Base-by-base conservation (phyloP, 2,329 filamentous ascomycete genomes). In the Elsinoe arachidis region DNA sequence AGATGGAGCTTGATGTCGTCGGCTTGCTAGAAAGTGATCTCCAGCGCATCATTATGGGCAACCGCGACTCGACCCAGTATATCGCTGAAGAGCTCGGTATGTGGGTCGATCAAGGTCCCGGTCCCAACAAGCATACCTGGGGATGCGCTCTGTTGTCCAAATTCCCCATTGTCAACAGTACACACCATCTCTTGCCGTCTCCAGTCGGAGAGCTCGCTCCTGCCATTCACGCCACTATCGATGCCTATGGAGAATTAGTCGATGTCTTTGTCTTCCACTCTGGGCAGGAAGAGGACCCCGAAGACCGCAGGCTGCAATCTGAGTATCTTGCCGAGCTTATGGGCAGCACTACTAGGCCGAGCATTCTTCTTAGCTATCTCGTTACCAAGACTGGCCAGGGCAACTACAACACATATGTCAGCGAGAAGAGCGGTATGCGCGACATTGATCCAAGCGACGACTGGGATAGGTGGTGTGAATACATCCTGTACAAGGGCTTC, bases 1-100 rank as follows among this genome's bases (percentile, higher is more conserved):
- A 97, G 67, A 77, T 96, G n/a, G 93, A 99, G 72, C 76, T 99
- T n/a, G 93, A 99, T 68, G 89, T 99, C 4, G 81, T 99, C 47
- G 93, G 93, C n/a, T 81, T 99, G 17, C 80, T 99, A 0, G 93
- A 99, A 72, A 88, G 87, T 0, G 93, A 99, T 69, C 80, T 89
- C 35, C 93, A 99, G 74, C 88, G 92, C 64, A 96, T 99, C 74
- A 99, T 99, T 77, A 99, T 97, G 93, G 93, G 93, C 67, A 99
- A 97, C 74, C 87, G 93, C 63, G 93, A 99, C 70, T 87, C 89
- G 7, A 96, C 93, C 1, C 93, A 97, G 69, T 95, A 89, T 73
- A 81, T 99, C 7, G 91, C 93, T 17, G 92, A 97, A 70, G 91
- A 99, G 63, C 80, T 99, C 10, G 93, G 93, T 65, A 99, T 99